Evolutionary conservation across 352 stramenopile species (phyloP), one percentile per base, ranked within the genome.

Genomic region (Pythium insidiosum): DNA sequence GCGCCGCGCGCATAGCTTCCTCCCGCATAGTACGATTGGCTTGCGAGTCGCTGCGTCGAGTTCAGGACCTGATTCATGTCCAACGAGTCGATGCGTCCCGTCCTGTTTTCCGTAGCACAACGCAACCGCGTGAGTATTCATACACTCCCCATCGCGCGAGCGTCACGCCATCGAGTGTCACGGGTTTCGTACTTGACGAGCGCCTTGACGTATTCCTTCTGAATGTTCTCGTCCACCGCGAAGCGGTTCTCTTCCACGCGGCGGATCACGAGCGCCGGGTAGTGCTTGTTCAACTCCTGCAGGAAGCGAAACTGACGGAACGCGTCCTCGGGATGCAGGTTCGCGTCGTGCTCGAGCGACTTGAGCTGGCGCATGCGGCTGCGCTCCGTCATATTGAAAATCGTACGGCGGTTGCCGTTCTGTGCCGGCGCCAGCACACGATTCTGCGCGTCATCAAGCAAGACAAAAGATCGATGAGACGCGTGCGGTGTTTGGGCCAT

Each of bases 131-230:
- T n/a, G n/a, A n/a, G n/a, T n/a, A n/a, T n/a, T n/a, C n/a, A n/a
- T n/a, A n/a, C n/a, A n/a, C n/a, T n/a, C n/a, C n/a, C n/a, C n/a
- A n/a, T n/a, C n/a, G n/a, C n/a, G n/a, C n/a, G n/a, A n/a, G n/a
- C n/a, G n/a, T n/a, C n/a, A n/a, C n/a, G n/a, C n/a, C n/a, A n/a
- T n/a, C n/a, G n/a, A n/a, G n/a, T n/a, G n/a, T n/a, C n/a, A n/a
- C n/a, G 12, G 13, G 6, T 4, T 4, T 22, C 68, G 30, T 52
- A 80, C 76, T 88, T 89, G 52, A 94, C 82, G 19, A 94, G 71
- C 11, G 82, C 82, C 56, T 93, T 94, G 74, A 94, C 78, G 57
- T 94, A 94, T 55, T 94, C 82, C 50, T 88, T 87, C 59, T 92
- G 75, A 13, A 83, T 58, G 29, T 74, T 63, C 29, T 94, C 79